A percentile compares a stretch with the other conserved stretches of the same genome.
These are phyloP conservation scores for Acer negundo DNA, from an alignment of 345 rosid genomes.

Conservation along the genomic window DNA sequence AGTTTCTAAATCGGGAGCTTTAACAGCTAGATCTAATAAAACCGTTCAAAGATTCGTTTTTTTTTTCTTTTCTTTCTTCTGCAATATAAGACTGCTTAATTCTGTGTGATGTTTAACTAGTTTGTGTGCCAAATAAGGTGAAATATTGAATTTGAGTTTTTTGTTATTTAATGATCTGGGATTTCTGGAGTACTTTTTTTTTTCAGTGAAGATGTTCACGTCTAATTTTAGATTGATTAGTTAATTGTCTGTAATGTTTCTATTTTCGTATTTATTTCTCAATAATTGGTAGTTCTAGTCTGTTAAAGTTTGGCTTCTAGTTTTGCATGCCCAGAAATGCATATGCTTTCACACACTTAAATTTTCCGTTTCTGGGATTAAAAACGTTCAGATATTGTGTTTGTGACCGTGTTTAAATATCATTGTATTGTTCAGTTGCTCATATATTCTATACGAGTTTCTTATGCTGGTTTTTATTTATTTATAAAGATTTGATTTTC, in stretches of 20 bases:
- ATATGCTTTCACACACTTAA: conserved; percentile 9
- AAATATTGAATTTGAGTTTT: not conserved
- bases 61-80: not conserved
- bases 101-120: not conserved
- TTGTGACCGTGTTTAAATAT: not conserved
- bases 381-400: not conserved
- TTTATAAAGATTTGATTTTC: not conserved
- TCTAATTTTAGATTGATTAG: too few relatives aligned
- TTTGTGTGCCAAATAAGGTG: not conserved
- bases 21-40: conserved; percentile 4
- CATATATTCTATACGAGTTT: too few relatives aligned
- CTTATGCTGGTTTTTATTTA: too few relatives aligned
- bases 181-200: not conserved
- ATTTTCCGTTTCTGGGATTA: not conserved
- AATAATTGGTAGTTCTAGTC: not conserved
- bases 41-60: not conserved
- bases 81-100: not conserved
- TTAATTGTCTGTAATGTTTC: not conserved
- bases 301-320: not conserved
- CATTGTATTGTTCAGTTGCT: too few relatives aligned
- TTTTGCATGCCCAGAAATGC: conserved; percentile 12
- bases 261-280: not conserved
- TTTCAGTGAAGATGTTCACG: too few relatives aligned
- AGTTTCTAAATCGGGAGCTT: not conserved
- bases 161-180: not conserved